Base-by-base conservation (phyloP, 768 basidiomycete species). In the Sporobolomyces pararoseus region DNA sequence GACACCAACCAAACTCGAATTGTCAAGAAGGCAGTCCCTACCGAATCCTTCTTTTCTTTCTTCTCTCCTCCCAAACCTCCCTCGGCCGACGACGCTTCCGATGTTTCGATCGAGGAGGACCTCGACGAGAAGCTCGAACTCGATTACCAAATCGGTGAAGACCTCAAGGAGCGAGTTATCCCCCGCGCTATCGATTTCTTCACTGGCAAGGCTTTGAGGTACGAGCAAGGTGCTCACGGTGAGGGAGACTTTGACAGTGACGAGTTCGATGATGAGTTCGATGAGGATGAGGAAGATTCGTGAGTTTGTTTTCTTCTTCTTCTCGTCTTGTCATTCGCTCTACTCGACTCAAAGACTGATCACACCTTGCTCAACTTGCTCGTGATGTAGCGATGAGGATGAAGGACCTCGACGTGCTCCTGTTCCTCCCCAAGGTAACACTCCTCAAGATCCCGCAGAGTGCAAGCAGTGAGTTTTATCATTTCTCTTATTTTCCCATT, bases 31-130 rank as follows among this genome's bases (percentile, higher is more conserved):
- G 88, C 89, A 9, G 87, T 86, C 75, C 90, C 91, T 13, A 87
- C 89, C 9, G 90, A 94, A 39, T 97, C 95, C 19, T 98, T 99
- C 85, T 99, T 99, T 88, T 91, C 92, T 85, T 99, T 98, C 83
- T 99, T 99, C 85, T 82, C 82, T 62, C 91, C 92, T 14, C 91
- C 91, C 21, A 79, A 82, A 29, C 86, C 88, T 3, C 89, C 90
- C 4, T 79, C 84, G 9, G 86, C 88, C 82, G 49, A 92, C 4
- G 82, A 89, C 25, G 90, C 90, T 0, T 88, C 88, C 2, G 74
- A 75, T 35, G 73, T 72, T 39, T 80, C 80, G 71, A 89, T 91
- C 0, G 90, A 91, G 29, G 90, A 91, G 60, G 93, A 92, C 71
- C 83, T 96, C 51, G 93, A 97, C 79, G 89, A 89, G 79, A 89